Base-by-base conservation (phyloP, 345 rosid species). In the Eutrema japonicum region DNA sequence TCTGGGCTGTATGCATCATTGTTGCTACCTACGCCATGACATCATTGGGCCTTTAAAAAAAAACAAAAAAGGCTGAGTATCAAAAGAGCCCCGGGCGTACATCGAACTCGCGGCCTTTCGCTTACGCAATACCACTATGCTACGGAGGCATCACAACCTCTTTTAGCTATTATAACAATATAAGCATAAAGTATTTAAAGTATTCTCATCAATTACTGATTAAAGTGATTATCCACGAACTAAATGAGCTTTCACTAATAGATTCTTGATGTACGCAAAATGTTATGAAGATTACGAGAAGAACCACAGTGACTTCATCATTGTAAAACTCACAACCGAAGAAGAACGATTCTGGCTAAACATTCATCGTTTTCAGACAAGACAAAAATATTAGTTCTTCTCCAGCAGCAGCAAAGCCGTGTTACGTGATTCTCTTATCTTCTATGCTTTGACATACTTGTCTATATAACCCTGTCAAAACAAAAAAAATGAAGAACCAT, bases 101-200 rank as follows among this genome's bases (percentile, higher is more conserved):
- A 91, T 94, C 96, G 96, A 94, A 87, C 96, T 94, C 97, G 86
- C 93, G 98, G 83, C 95, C 98, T 89, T 89, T 91, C 96, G 93
- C 97, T 94, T 94, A 94, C 96, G 93, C 98, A 92, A 90, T 89
- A 85, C 98, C 98, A 94, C 97, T 89, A 89, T 93, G 97, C 96
- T 89, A 89, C 88, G 83, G 85, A 88, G 86, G 89, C 90, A 3
- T 43, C 16, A 9, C 35, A 0, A 0, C 11, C 0, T 0, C 0
- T 0, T 0, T 1, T 3, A 5, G 5, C 7, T 26, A 29, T 3
- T n/a, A n/a, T 0, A 1, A 3, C 0, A 2, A 16, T 7, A 48
- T 48, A 14, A 8, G 10, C 22, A 0, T 0, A 0, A 5, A 2
- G 12, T 42, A 12, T n/a, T 13, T 5, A 32, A 32, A 5, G 2